phyloP scores from a whole-genome alignment of 768 basidiomycete species.

The Tulasnella sp. region DNA sequence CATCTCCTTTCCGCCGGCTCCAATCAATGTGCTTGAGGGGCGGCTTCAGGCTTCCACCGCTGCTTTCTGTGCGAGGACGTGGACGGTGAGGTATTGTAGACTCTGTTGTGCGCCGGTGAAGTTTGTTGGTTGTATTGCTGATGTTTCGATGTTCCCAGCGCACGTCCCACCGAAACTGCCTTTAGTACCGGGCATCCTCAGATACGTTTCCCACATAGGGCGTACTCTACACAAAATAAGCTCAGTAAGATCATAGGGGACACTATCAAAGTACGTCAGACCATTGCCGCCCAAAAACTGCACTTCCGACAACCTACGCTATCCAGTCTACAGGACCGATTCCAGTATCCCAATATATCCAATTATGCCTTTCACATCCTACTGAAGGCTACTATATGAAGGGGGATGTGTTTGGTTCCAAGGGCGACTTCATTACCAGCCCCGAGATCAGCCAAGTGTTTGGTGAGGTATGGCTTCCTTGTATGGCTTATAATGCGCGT shows the following conservation, averaged over 20 bases:
- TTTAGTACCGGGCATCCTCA: no score
- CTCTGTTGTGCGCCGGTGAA: no score
- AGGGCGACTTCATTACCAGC: constrained; percentile 91
- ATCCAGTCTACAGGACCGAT: constrained; percentile 76
- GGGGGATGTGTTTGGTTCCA: constrained; percentile 66
- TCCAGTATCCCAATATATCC: constrained; percentile 82
- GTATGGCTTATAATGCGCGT: not conserved
- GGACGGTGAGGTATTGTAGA: no score
- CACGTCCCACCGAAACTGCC: no score
- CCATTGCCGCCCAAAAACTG: not conserved
- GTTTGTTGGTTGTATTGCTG: no score
- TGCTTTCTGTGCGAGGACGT: no score
- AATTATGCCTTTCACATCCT: constrained; percentile 79
- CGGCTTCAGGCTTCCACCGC: no score
- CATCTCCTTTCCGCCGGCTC: no score
- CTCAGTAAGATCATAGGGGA: not conserved
- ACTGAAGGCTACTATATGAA: constrained; percentile 84
- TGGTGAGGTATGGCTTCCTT: constrained; percentile 57
- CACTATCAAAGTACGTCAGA: not conserved
- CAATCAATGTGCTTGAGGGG: no score
- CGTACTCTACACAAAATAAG: not conserved
- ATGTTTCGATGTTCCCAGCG: no score
- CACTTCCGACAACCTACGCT: not conserved
- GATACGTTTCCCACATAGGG: no score
- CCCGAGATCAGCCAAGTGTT: constrained; percentile 95